Evolutionary conservation across 1,284 basidiomycete genomes (phyloP), one percentile per base, ranked within the genome.

Genomic region (Wolfiporia cocos): DNA sequence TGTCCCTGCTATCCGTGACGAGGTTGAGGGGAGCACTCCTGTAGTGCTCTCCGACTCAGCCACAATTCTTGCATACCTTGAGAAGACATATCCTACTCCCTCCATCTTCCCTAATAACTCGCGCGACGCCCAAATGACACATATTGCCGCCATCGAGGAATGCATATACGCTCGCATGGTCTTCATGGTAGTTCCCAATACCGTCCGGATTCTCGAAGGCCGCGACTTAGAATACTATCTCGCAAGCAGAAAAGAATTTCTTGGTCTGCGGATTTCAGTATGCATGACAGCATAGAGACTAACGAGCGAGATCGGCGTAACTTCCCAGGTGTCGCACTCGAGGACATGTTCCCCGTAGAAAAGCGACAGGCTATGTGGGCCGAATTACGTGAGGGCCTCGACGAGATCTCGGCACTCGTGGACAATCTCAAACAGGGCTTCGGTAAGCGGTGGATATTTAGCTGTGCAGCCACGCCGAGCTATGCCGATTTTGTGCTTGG

Each of bases 31-130:
- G 5, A 37, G 20, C 2, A 18, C 17, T 14, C 39, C 24, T 2
- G 40, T 47, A 0, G 46, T 52, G 34, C 44, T 71, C 15, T 52
- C 65, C n/a, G 69, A 74, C 42, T 71, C 70, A 1, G 22, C 54
- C 12, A 42, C 34, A n/a, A 74, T 74, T 37, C 67, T 66, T 1
- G 49, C 60, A 24, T 72, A 71, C 37, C 63, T 74, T 38, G 71
- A 73, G 42, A 47, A 51, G 29, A 59, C 59, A 9, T 73, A 71
- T 44, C 67, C 69, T 1, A 52, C 61, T 21, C 57, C 53, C 2
- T 35, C 41, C 14, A 47, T 65, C 11, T 45, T 64, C 20, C 59
- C 59, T 3, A 18, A 34, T 2, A 52, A 49, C 18, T 50, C 57
- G 2, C 44, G 28, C 4, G 39, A 23, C 14, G 39, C 46, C 10